A percentile compares a stretch with the other conserved stretches of the same genome.
Conservation (phyloP, 1,284 basidiomycete species). For the Ceratobasidium sp. region DNA sequence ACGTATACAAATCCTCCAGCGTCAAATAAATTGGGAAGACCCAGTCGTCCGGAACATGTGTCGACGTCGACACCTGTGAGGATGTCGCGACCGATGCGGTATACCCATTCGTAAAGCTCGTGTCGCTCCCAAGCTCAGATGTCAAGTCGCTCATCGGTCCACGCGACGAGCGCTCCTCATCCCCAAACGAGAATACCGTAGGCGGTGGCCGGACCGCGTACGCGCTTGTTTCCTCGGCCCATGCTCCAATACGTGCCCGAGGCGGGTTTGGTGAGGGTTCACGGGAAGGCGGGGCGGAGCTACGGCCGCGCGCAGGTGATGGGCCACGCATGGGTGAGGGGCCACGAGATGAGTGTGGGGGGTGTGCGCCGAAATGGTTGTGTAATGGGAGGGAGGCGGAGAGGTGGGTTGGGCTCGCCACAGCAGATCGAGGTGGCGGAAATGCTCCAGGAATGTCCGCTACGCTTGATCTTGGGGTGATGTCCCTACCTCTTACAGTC, state of each 20-base stretch:
- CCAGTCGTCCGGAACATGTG: conserved; percentile 30
- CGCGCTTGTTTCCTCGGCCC: conserved; percentile 11
- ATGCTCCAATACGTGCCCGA: not conserved
- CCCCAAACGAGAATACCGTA: not conserved
- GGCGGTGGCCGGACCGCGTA: conserved; percentile 28
- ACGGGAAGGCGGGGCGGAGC: not conserved
- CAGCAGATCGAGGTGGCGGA: conserved; percentile 4
- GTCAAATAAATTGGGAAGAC: conserved; percentile 30
- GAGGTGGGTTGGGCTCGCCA: conserved; percentile 11
- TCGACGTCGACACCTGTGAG: not conserved
- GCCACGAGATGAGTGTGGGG: not conserved
- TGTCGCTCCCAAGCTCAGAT: conserved; percentile 30
- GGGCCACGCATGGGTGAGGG: not conserved
- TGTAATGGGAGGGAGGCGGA: conserved; percentile 6
- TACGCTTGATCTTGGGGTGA: not conserved
- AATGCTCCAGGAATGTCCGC: not conserved
- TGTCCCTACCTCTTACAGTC: not conserved
- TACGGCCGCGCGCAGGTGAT: not conserved
- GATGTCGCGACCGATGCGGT: not conserved
- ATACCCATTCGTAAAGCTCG: conserved; percentile 16
- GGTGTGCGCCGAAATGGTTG: not conserved
- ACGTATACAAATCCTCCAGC: conserved; percentile 28
- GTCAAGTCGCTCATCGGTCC: conserved; percentile 30
- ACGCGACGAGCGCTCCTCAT: not conserved
- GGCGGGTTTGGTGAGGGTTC: conserved; percentile 15